Evolutionary conservation across 2,329 filamentous ascomycete genomes (phyloP), one percentile per base, ranked within the genome.

Genomic region (Colletotrichum cuscutae): DNA sequence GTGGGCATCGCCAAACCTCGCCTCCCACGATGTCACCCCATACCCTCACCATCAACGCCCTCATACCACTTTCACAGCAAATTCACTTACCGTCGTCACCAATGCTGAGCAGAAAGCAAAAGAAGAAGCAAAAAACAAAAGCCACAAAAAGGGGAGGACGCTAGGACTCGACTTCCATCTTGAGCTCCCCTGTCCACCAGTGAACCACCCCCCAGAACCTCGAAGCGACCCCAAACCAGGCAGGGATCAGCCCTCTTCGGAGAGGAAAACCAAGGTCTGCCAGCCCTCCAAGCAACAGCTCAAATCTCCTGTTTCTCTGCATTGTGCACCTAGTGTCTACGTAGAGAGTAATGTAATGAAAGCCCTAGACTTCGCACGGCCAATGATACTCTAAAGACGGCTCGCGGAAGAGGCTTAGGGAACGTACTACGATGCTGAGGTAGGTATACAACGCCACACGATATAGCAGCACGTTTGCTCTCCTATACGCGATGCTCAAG

Each of bases 151-250:
- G 13, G 28, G 12, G 5, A 58, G 26, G 8, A 13, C 65, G 65
- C 70, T 72, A 72, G 70, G 70, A 54, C n/a, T 49, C 61, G 65
- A 70, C 66, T 70, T 49, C 70, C 66, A 65, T 64, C 59, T 72
- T 65, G 46, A 56, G 70, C 2, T 35, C 42, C 70, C 70, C 60
- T 60, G 59, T 63, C 65, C 19, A 11, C 54, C 13, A 11, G 37
- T 15, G 37, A 42, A 42, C 37, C 37, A 42, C 37, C 37, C 37
- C 37, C 30, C 54, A 52, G 46, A 54, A 24, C 32, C 19, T 70
- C 42, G 54, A 60, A 54, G 70, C 66, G 70, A 54, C 30, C 53
- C 59, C 35, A 22, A 56, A 68, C 24, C 3, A 26, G 67, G 54
- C 15, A 64, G 19, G 46, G 70, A 72, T 70, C 66, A 58, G 30